These are phyloP conservation scores for Zarea fungicola DNA, from an alignment of 2,329 filamentous ascomycete species.

Conservation along the genomic window DNA sequence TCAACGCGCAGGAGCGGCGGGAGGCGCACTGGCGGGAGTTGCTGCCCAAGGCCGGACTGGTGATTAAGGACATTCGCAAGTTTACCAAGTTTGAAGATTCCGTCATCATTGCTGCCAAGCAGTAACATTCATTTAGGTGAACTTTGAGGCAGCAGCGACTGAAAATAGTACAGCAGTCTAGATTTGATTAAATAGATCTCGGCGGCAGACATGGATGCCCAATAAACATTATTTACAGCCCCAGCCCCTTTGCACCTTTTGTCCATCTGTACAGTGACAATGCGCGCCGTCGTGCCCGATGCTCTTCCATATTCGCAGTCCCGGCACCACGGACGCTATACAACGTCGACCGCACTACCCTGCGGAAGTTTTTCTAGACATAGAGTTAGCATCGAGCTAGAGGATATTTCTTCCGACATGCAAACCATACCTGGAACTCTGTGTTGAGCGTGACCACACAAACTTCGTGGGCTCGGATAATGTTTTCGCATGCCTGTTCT, in stretches of 20 bases:
- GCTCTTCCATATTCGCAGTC: constrained; percentile 36
- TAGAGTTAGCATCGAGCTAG: too few relatives aligned
- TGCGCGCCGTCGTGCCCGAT: constrained; percentile 40
- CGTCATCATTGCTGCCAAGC: constrained; percentile 17
- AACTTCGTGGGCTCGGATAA: constrained; percentile 45
- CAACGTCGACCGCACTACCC: constrained; percentile 45
- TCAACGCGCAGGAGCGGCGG: constrained; percentile 21
- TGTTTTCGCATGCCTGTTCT: constrained; percentile 43
- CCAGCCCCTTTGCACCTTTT: constrained; percentile 30
- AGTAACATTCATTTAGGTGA: not conserved
- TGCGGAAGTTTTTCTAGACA: constrained; percentile 51
- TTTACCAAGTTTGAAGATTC: constrained; percentile 21
- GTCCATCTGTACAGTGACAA: constrained; percentile 51
- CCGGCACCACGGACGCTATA: constrained; percentile 40
- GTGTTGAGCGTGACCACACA: constrained; percentile 46
- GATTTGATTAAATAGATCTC: too few relatives aligned
- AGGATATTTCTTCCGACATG: too few relatives aligned
- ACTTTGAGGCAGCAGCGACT: not conserved
- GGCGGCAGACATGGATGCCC: too few relatives aligned
- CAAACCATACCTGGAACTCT: constrained; percentile 39
- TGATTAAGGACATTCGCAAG: constrained; percentile 18
- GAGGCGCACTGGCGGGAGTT: constrained; percentile 21
- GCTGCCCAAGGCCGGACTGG: constrained; percentile 17
- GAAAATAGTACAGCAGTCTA: too few relatives aligned
- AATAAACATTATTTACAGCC: constrained; percentile 18